These are phyloP conservation scores for Erodium trifolium DNA, from an alignment of 441 rosid species.

Conservation along the genomic window DNA sequence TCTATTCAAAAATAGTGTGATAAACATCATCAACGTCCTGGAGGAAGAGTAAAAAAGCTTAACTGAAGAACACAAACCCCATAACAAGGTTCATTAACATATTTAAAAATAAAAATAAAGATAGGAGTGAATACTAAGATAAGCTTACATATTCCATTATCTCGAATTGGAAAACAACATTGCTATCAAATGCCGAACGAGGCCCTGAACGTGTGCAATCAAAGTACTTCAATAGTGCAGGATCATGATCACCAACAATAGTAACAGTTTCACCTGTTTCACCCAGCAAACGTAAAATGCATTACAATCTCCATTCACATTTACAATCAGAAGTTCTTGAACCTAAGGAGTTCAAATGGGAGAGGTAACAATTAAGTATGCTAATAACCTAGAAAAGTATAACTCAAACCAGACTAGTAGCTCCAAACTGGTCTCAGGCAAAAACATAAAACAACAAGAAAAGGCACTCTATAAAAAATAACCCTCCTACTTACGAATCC, in stretches of 20 bases:
- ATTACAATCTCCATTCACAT: not conserved
- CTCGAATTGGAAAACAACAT: constrained; percentile 86
- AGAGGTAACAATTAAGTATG: not conserved
- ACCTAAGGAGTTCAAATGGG: not conserved
- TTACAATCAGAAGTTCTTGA: not conserved
- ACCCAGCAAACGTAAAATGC: constrained; percentile 8
- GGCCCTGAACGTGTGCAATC: constrained; percentile 94
- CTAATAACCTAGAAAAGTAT: not conserved
- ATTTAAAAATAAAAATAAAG: not conserved
- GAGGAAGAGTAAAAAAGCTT: not conserved
- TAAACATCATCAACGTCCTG: not conserved
- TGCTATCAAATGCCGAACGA: constrained; percentile 78
- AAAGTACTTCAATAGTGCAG: constrained; percentile 64
- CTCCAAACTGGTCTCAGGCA: not conserved
- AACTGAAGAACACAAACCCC: constrained; percentile 1
- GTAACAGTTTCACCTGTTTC: constrained; percentile 74
- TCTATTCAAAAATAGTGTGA: not conserved
- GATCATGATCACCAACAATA: constrained; percentile 74
- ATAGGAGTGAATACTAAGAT: not conserved
- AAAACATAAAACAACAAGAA: not conserved
- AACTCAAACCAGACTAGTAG: not conserved
- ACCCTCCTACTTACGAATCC: not conserved
- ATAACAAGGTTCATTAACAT: not conserved
- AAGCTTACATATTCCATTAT: constrained; percentile 84
- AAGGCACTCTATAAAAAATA: not conserved